Evolutionary conservation across 495 filamentous ascomycete genomes (phyloP), one percentile per base, ranked within the genome.

Genomic region (Penicillium pancosmium): DNA sequence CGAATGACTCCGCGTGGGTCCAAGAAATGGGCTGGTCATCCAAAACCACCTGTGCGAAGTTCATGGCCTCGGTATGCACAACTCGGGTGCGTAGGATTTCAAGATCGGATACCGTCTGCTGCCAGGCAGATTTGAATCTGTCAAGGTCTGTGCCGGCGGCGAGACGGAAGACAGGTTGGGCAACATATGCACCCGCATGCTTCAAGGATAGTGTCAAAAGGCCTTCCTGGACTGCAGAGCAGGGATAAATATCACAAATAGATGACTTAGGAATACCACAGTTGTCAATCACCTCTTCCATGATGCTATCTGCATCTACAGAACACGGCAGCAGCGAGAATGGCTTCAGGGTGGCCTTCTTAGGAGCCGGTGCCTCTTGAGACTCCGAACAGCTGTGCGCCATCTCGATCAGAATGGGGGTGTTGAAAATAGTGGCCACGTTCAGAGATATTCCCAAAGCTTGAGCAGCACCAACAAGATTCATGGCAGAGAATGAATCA

Each of bases 151-250:
- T 65, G 6, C 66, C 60, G 3, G 68, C 57, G 2, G 78, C 67
- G 16, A 88, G 69, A 10, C 63, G 62, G 57, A 80, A 83, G 0
- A 80, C 63, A 16, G 76, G 71, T 40, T 80, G 78, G 8, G 81
- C 82, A 16, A 85, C 70, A 57, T 86, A 87, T 0, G 80, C 71
- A 18, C 83, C 82, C 11, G 66, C 56, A 10, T 81, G 76, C 54
- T 81, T 81, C 43, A 77, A 71, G 0, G 88, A 88, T 3, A 88
- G 68, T 2, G 84, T 83, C 68, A 90, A 74, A 16, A 91, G 76
- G 2, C 86, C 87, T 61, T 89, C 88, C 68, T 92, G 89, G 1
- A 90, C 72, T 11, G 88, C 80, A 5, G 84, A 89, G 74, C 87
- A 90, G 7, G 88, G 87, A 57, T 89, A 91, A 0, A 86, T 68